Evolutionary conservation across 2,329 filamentous ascomycete genomes (phyloP).

Genomic region (Furcasterigmium sp.): DNA sequence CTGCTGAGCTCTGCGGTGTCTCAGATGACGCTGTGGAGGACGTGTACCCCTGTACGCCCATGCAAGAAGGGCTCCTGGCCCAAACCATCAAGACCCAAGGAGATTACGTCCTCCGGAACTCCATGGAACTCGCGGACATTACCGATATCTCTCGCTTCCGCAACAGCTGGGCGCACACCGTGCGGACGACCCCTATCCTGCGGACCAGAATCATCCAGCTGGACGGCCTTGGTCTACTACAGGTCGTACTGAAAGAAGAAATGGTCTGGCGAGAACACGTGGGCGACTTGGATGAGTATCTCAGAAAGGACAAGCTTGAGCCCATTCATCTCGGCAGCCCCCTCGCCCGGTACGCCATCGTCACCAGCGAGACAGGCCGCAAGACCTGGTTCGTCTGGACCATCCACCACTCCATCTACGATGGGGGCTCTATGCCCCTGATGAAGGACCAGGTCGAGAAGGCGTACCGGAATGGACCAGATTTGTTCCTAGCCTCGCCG

Average conservation of each 20-base stretch:
- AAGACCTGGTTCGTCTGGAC: constrained; percentile 1
- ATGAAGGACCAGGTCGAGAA: background rate
- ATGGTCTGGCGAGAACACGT: background rate
- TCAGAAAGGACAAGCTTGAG: background rate
- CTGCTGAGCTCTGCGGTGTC: constrained; percentile 15
- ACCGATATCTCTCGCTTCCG: constrained; percentile 18
- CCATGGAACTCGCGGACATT: constrained; percentile 14
- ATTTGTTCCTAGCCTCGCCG: background rate
- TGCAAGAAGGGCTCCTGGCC: constrained; percentile 34
- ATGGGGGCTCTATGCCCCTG: constrained; percentile 3
- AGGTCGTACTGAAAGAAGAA: constrained; percentile 10
- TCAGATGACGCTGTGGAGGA: constrained; percentile 18
- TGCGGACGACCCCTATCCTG: constrained; percentile 3
- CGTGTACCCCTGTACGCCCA: constrained; percentile 31
- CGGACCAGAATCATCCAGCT: constrained; percentile 8
- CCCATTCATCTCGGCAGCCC: background rate
- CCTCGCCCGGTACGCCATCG: constrained; percentile 3
- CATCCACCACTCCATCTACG: constrained; percentile 6
- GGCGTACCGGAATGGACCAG: constrained; percentile 4
- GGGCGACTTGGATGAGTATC: background rate
- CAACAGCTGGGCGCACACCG: constrained; percentile 17
- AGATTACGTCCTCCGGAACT: constrained; percentile 28
- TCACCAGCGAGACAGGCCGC: background rate
- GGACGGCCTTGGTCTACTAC: constrained; percentile 3
- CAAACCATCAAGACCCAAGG: constrained; percentile 25